A percentile compares a stretch with the other conserved stretches of the same genome.
Conservation (phyloP, 2,329 filamentous ascomycete species). For the Neophaeococcomyces aloes region DNA sequence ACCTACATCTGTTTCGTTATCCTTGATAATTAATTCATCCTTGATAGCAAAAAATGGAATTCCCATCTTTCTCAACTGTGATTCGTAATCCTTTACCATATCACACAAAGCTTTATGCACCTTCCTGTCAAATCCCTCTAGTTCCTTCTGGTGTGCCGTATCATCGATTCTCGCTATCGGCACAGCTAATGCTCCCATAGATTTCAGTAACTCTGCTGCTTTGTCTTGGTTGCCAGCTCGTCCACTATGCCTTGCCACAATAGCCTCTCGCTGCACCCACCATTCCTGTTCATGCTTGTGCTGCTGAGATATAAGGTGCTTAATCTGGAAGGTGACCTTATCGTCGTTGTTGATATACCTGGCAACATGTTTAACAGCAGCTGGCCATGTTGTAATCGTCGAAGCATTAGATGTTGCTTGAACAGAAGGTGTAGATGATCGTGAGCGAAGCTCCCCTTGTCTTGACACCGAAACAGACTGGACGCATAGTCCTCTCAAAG, state of each 20-base stretch:
- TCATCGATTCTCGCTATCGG: conserved; percentile 9
- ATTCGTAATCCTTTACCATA: conserved; percentile 50
- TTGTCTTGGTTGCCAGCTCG: conserved; percentile 44
- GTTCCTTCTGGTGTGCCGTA: conserved; percentile 42
- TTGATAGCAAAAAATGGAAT: conserved; percentile 52
- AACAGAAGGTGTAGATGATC: conserved; percentile 9
- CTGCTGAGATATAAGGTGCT: conserved; percentile 52
- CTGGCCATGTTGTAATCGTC: conserved; percentile 42
- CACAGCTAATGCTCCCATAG: conserved; percentile 18
- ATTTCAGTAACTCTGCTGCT: conserved; percentile 43
- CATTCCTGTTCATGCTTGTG: conserved; percentile 53
- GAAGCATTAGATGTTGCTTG: conserved; percentile 30
- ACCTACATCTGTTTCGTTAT: conserved; percentile 15
- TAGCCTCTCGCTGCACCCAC: conserved; percentile 43
- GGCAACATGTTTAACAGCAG: conserved; percentile 43
- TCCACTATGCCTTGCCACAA: conserved; percentile 42
- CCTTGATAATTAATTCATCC: conserved; percentile 31
- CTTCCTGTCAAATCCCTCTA: conserved; percentile 50
- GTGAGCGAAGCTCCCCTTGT: background rate
- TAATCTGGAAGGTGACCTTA: conserved; percentile 35
- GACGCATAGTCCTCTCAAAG: background rate
- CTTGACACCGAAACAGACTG: background rate
- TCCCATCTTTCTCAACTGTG: conserved; percentile 46
- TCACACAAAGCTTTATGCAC: conserved; percentile 49
- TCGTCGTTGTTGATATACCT: conserved; percentile 38